A percentile compares a stretch with the other conserved stretches of the same genome.
Conservation (phyloP, 805 yeast species). For the Yamadazyma paraphyllophila region DNA sequence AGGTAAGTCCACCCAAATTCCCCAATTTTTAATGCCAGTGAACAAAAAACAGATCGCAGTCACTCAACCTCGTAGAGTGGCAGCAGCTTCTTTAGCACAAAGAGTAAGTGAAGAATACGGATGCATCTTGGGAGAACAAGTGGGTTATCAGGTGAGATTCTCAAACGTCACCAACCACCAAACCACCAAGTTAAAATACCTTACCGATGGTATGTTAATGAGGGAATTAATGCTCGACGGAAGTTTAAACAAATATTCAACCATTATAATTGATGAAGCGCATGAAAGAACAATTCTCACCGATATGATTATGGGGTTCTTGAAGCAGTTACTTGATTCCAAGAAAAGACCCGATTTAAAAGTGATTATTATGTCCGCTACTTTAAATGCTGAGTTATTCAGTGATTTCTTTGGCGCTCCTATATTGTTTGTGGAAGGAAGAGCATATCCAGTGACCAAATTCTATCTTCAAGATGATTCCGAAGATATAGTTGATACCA, state of each 20-base stretch:
- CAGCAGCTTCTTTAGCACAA: slow-evolving; percentile 90
- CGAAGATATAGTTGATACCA: slow-evolving; percentile 82
- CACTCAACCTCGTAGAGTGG: slow-evolving; percentile 97
- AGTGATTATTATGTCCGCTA: slow-evolving; percentile 86
- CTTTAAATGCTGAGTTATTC: slow-evolving; percentile 86
- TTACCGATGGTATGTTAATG: slow-evolving; percentile 96
- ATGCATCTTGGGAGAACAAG: slow-evolving; percentile 69
- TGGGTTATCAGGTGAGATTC: slow-evolving; percentile 92
- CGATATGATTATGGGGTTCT: slow-evolving; percentile 84
- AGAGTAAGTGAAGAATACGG: slow-evolving; percentile 92
- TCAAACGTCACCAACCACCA: slow-evolving; percentile 58
- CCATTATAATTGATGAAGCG: slow-evolving; percentile 90
- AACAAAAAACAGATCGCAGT: slow-evolving; percentile 69
- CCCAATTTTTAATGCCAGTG: slow-evolving; percentile 74
- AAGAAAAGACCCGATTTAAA: slow-evolving; percentile 58
- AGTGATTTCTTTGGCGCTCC: slow-evolving; percentile 81
- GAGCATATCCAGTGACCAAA: slow-evolving; percentile 79
- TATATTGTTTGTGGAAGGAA: slow-evolving; percentile 85
- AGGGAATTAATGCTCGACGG: slow-evolving; percentile 85
- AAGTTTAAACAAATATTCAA: slow-evolving; percentile 60
- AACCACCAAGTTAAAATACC: slow-evolving; percentile 70
- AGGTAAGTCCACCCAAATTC: slow-evolving; percentile 96
- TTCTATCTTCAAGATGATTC: slow-evolving; percentile 60
- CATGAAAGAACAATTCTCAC: slow-evolving; percentile 95
- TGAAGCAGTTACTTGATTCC: slow-evolving; percentile 58